Base-by-base conservation (phyloP, 257 asterid genomes). In the Capsicum chinense region DNA sequence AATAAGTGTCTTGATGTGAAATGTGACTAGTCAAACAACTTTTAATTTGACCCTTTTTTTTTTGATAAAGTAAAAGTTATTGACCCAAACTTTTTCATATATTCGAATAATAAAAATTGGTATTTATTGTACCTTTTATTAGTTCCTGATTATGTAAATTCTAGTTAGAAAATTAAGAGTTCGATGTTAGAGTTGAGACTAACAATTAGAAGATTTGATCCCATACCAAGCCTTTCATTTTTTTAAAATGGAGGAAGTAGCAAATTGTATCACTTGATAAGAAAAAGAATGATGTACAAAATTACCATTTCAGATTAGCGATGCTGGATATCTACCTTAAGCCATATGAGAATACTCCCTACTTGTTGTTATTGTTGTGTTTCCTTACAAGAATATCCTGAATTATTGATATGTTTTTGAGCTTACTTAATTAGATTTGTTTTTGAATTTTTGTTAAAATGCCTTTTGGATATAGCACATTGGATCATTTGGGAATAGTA, bases 401-500 rank as follows among this genome's bases (percentile, higher is more conserved):
- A 56, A 57, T 81, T 85, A 74, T 82, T 76, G 82, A 71, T 84
- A 39, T 81, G 85, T 67, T 64, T 76, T 86, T 87, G 84, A 74
- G 60, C 79, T 37, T 79, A 7, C 12, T 11, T 86, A 21, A 47
- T 60, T 21, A 26, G 26, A 37, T 59, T 67, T 74, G 48, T 44
- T 13, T 68, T 50, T 85, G 62, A 87, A 17, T 19, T 74, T 35
- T 54, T 68, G 11, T 39, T 42, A 56, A 74, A 80, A 63, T 87
- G 89, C 85, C 71, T 84, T 50, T 86, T 88, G 88, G 88, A 26
- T 50, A 48, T 67, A 95, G 97, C 96, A 90, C 90, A 90, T 85
- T 94, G 93, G 94, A 95, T 91, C 98, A 94, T 85, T 93, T 93
- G 21, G 97, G 98, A 79, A 86, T 95, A 73, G 84, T 93, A 35